These are phyloP conservation scores for Leccinum subgranulosum DNA, from an alignment of 768 basidiomycete genomes.

Conservation along the genomic window DNA sequence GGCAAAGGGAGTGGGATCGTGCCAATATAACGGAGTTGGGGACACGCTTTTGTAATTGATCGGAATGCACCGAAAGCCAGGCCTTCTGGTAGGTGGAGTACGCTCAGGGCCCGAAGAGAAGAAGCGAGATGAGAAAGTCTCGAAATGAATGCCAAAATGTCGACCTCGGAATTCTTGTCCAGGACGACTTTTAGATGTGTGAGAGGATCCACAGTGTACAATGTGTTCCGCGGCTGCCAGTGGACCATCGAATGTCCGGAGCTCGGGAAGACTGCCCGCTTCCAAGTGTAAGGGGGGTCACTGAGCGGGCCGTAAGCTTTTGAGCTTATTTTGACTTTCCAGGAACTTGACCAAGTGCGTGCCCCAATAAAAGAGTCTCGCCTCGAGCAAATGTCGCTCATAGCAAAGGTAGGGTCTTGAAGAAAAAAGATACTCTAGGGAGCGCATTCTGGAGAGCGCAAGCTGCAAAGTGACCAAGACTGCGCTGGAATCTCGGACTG, in stretches of 20 bases:
- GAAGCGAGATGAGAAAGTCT: slow-evolving; percentile 27
- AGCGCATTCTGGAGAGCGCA: slow-evolving; percentile 42
- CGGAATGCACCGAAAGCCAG: slow-evolving; percentile 28
- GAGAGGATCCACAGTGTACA: slow-evolving; percentile 33
- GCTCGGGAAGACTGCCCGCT: slow-evolving; percentile 36
- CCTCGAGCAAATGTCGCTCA: too few species aligned
- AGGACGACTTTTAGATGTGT: slow-evolving; percentile 44
- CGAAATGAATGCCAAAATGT: slow-evolving; percentile 32
- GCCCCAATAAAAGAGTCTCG: slow-evolving; percentile 49
- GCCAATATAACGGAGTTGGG: slow-evolving; percentile 38
- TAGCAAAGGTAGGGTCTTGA: slow-evolving; percentile 34
- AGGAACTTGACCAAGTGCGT: slow-evolving; percentile 45
- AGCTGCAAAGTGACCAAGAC: slow-evolving; percentile 46
- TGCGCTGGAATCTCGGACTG: slow-evolving; percentile 30
- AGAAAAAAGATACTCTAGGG: slow-evolving; percentile 44
- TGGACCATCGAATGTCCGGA: slow-evolving; percentile 46
- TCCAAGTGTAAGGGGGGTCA: slow-evolving; percentile 25
- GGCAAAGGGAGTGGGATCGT: slow-evolving; percentile 36
- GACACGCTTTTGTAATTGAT: slow-evolving; percentile 32
- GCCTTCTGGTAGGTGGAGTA: slow-evolving; percentile 35
- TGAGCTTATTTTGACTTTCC: slow-evolving; percentile 42
- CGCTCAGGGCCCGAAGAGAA: slow-evolving; percentile 36
- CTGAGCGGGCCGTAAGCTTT: slow-evolving; percentile 29
- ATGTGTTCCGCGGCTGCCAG: slow-evolving; percentile 42
- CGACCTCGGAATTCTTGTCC: slow-evolving; percentile 35